Base-by-base conservation (phyloP, 345 rosid species). In the Rhodomyrtus tomentosa region DNA sequence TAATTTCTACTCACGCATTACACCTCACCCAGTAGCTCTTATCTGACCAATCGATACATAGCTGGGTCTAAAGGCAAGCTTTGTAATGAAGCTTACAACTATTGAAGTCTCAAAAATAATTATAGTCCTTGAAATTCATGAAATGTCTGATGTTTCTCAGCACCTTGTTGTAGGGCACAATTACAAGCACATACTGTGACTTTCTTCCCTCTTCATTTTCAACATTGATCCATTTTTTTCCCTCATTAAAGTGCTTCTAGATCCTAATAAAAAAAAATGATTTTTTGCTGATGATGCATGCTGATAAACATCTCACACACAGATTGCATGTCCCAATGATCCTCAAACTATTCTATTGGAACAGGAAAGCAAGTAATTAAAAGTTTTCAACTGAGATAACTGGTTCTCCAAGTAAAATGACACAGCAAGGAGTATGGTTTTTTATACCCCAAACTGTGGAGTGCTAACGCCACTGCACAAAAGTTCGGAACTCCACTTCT, bases 401-500 rank as follows among this genome's bases (percentile, higher is more conserved):
- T 68, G 40, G 24, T 32, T 32, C 42, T 68, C 11, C 45, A 68
- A 68, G 45, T 32, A 68, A 32, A 68, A 32, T 68, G 76, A 68
- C 76, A 62, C 29, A 29, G 32, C 42, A 68, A 68, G 24, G 40
- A 74, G 73, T 53, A 55, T 55, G 80, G 53, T 27, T 53, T 11
- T 54, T 87, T 92, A 82, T 84, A 96, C 99, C 99, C 99, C 83
- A 95, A 85, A 72, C 93, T 97, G 81, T 84, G 88, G 83, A 96
- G 98, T 74, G 99, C 96, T 50, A 95, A 74, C 76, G 99, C 96
- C 87, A 95, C 98, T 29, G 99, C 99, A 88, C 97, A 95, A 84
- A 96, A 96, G 93, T 96, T 96, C 10, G 99, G 99, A 82, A 93
- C 84, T 80, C 99, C 99, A 88, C 98, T 96, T 89, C 94, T 93